A percentile compares a stretch with the other conserved stretches of the same genome.
Conservation (phyloP, 345 rosid species). For the Iberis pinnata region DNA sequence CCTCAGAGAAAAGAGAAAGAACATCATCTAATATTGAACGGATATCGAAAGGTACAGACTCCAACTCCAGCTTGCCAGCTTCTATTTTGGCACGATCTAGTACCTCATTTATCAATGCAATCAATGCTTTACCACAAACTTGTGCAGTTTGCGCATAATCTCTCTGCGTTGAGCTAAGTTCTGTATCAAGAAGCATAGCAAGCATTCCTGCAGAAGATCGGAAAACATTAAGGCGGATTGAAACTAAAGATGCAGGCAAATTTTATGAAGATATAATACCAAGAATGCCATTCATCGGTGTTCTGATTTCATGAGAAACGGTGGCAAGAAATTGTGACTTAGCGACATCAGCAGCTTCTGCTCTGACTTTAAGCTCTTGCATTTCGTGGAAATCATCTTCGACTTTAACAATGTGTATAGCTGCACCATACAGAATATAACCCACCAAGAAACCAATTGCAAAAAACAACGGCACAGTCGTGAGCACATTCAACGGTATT, state of each 20-base stretch:
- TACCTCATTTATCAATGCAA: slow-evolving; percentile 86
- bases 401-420: slow-evolving; percentile 72
- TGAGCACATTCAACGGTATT: slow-evolving; percentile 57
- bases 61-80: slow-evolving; percentile 88
- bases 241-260: neutral
- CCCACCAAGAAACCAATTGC: slow-evolving; percentile 73
- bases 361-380: slow-evolving; percentile 74
- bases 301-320: slow-evolving; percentile 95
- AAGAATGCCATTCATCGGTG: slow-evolving; percentile 98
- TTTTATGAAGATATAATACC: slow-evolving; percentile 35
- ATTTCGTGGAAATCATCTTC: slow-evolving; percentile 82
- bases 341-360: slow-evolving; percentile 98
- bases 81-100: slow-evolving; percentile 98
- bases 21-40: slow-evolving; percentile 91
- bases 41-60: slow-evolving; percentile 68
- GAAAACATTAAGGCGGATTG: neutral
- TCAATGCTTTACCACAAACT: slow-evolving; percentile 90
- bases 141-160: slow-evolving; percentile 97
- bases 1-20: slow-evolving; percentile 90
- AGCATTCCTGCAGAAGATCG: slow-evolving; percentile 62
- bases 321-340: slow-evolving; percentile 99
- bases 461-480: slow-evolving; percentile 61
- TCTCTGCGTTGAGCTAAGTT: slow-evolving; percentile 79
- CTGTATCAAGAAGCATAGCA: slow-evolving; percentile 84
- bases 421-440: slow-evolving; percentile 73